Percentiles rank a stretch among this genome's conserved stretches.
phyloP scores from a whole-genome alignment of 345 rosid genomes.

The Citrus glauca region DNA sequence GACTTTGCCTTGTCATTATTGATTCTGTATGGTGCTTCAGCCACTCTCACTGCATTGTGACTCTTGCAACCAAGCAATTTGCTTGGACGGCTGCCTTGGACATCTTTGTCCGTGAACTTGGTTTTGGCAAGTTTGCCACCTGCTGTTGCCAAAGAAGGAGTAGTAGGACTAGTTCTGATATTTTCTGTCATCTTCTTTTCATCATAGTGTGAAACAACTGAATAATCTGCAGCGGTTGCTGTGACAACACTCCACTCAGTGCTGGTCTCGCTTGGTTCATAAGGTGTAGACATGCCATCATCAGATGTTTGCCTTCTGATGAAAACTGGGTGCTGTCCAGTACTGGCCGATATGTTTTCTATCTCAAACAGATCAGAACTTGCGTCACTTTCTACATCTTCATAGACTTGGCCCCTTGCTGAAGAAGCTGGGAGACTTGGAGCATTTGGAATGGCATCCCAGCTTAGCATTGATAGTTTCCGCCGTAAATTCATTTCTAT shows the following conservation, averaged over 20 bases:
- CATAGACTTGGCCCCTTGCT: constrained; percentile 19
- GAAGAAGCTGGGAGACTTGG: constrained; percentile 19
- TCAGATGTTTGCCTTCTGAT: constrained; percentile 32
- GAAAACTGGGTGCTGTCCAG: constrained; percentile 23
- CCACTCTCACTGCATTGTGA: constrained; percentile 44
- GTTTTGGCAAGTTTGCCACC: neutral
- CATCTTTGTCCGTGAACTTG: constrained; percentile 14
- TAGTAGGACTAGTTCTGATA: neutral
- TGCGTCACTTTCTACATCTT: constrained; percentile 52
- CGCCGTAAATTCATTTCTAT: constrained; percentile 46
- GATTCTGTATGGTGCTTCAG: constrained; percentile 35
- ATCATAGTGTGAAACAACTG: constrained; percentile 29
- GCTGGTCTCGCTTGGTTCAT: constrained; percentile 55
- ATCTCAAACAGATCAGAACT: constrained; percentile 78
- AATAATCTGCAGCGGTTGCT: constrained; percentile 51
- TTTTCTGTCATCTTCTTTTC: constrained; percentile 22
- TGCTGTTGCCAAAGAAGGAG: neutral
- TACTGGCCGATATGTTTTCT: constrained; percentile 39
- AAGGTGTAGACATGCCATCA: constrained; percentile 34
- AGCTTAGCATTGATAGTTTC: constrained; percentile 60
- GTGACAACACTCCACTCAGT: constrained; percentile 64
- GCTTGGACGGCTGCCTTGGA: constrained; percentile 16
- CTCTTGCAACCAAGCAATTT: constrained; percentile 47
- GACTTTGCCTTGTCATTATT: constrained; percentile 26
- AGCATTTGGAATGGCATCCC: constrained; percentile 69